Conservation (phyloP, 352 stramenopile species). For the Phytophthora cryptogea region DNA sequence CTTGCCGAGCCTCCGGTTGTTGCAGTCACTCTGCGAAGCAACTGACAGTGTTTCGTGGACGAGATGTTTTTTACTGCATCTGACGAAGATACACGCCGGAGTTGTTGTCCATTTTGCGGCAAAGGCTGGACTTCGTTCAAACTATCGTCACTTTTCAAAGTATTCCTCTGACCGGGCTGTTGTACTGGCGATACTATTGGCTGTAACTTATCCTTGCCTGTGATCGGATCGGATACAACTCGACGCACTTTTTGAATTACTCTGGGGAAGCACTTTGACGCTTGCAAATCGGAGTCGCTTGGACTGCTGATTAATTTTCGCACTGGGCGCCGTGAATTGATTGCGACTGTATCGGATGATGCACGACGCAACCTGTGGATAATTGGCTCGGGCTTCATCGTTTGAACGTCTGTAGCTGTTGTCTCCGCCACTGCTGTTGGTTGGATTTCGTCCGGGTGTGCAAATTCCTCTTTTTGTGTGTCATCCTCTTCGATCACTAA, state of each 20-base stretch:
- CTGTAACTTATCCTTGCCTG: background rate
- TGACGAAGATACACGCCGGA: constrained; percentile 3
- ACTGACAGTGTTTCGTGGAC: background rate
- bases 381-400: background rate
- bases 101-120: background rate
- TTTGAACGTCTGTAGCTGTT: background rate
- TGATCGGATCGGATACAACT: constrained; percentile 1
- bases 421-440: background rate
- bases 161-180: background rate
- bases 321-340: background rate
- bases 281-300: background rate
- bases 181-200: background rate
- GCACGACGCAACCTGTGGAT: background rate
- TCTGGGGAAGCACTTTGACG: too few species aligned
- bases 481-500: constrained; percentile 13
- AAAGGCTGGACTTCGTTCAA: background rate
- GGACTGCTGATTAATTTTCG: background rate
- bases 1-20: background rate
- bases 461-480: constrained; percentile 1
- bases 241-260: constrained; percentile 1
- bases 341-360: constrained; percentile 7
- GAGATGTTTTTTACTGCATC: background rate
- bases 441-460: background rate
- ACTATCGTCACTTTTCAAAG: background rate
- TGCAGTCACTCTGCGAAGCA: constrained; percentile 3